Base-by-base conservation (phyloP, 495 filamentous ascomycete species). In the Aspergillus affinis region DNA sequence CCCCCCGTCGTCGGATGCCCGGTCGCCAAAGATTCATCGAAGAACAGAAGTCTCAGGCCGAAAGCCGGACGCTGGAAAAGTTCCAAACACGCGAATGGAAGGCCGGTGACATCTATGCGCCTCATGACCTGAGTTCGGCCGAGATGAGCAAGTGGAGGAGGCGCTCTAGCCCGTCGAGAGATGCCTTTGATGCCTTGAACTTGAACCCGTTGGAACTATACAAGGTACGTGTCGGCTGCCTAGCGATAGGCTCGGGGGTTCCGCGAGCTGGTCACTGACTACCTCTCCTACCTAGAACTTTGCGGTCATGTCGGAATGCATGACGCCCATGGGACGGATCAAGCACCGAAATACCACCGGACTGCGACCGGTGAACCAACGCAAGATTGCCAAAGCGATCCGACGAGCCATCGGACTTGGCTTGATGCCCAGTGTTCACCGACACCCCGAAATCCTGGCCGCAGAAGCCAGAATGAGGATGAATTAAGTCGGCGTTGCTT, bases 341-440 rank as follows among this genome's bases (percentile, higher is more conserved):
- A 91, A 86, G 75, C 85, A 88, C 67, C 74, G 83, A 8, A 76
- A 65, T 13, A 77, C 85, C 3, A 97, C 94, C 3, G 94, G 93
- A 6, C 77, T 98, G 55, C 82, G 91, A 45, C 87, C 88, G 20
- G 88, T 90, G 53, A 98, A 98, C 77, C 94, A 98, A 77, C 81
- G 94, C 57, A 88, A 89, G 72, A 87, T 98, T 69, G 89, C 93
- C 27, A 97, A 94, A 78, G 92, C 94, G 23, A 88, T 98, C 54
- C 79, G 95, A 63, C 81, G 94, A 64, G 87, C 90, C 41, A 86
- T 97, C 65, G 94, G 92, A 6, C 78, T 97, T 60, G 94, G 94
- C 3, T 78, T 98, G 47, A 90, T 98, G 86, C 95, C 94, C 10
- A 92, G 88, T 73, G 89, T 95, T 55, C 92, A 98, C 80, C 74